These are phyloP conservation scores for Heracleum sosnowskyi DNA, from an alignment of 129 eudicot species.

Conservation along the genomic window DNA sequence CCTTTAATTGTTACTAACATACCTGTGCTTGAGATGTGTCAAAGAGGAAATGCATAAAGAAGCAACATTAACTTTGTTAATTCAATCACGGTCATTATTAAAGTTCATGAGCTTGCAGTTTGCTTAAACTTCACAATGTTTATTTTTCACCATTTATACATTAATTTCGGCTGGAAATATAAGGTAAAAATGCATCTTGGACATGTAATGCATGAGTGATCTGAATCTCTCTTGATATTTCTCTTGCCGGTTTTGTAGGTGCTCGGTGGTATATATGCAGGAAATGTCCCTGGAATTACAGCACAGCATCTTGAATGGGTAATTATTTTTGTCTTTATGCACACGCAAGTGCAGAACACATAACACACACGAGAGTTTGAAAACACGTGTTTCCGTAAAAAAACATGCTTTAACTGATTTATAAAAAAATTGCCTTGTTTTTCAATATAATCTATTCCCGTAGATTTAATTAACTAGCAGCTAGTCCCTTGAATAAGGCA, in stretches of 20 bases:
- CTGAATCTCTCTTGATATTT: background rate
- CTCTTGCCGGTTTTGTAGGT: conserved; percentile 44
- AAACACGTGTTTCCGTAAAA: background rate
- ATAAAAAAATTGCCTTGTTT: background rate
- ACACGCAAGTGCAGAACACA: background rate
- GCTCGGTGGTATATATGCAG: conserved; percentile 79
- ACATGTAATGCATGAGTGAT: background rate
- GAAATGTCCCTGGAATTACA: conserved; percentile 81
- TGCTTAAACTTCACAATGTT: background rate
- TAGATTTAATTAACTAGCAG: background rate
- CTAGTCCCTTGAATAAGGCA: background rate
- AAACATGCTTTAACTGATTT: background rate
- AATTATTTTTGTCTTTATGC: background rate
- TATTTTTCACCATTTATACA: background rate
- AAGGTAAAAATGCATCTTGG: background rate
- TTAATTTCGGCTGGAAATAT: background rate
- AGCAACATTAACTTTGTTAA: background rate
- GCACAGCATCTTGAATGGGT: conserved; percentile 99
- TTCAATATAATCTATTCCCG: background rate
- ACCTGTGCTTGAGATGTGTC: background rate
- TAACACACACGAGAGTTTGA: background rate
- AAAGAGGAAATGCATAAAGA: background rate
- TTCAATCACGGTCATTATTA: background rate
- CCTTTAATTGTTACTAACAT: background rate
- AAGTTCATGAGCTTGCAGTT: background rate